phyloP scores from a whole-genome alignment of 2,329 filamentous ascomycete species.

The Clonostachys rhizophaga region DNA sequence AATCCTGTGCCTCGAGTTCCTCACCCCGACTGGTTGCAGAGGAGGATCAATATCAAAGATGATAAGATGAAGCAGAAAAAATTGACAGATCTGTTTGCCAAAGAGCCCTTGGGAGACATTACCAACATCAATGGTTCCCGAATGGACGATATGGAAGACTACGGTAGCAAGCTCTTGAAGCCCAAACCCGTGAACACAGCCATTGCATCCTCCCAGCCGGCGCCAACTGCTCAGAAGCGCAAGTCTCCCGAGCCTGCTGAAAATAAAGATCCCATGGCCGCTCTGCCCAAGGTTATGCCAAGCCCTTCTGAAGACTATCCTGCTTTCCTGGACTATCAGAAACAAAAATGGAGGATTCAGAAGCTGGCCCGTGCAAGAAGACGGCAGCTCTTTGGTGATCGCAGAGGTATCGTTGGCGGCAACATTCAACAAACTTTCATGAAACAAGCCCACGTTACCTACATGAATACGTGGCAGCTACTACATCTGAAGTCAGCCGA shows the following conservation, averaged over 20 bases:
- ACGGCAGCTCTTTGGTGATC: conserved; percentile 89
- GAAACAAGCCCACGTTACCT: conserved; percentile 86
- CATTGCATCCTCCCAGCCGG: conserved; percentile 51
- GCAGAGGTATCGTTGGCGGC: conserved; percentile 43
- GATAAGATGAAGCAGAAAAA: conserved; percentile 99
- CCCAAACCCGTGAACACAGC: conserved; percentile 52
- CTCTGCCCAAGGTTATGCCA: conserved; percentile 79
- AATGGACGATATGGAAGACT: conserved; percentile 75
- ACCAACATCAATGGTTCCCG: conserved; percentile 54
- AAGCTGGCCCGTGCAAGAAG: conserved; percentile 82
- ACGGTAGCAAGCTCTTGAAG: conserved; percentile 64
- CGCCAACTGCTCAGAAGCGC: conserved; percentile 54
- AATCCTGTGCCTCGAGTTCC: conserved; percentile 92
- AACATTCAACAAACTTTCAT: conserved; percentile 72
- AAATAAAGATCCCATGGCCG: conserved; percentile 72
- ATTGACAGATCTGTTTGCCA: conserved; percentile 83
- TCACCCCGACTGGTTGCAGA: conserved; percentile 95
- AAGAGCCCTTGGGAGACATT: conserved; percentile 70
- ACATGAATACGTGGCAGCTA: conserved; percentile 92
- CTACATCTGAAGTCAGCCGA: conserved; percentile 82
- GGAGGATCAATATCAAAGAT: conserved; percentile 89
- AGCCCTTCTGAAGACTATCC: conserved; percentile 80
- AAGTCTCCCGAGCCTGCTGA: conserved; percentile 68
- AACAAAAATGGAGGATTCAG: conserved; percentile 98
- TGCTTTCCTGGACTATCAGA: conserved; percentile 89